phyloP scores from a whole-genome alignment of 306 rosid genomes.

The Spatholobus suberectus region DNA sequence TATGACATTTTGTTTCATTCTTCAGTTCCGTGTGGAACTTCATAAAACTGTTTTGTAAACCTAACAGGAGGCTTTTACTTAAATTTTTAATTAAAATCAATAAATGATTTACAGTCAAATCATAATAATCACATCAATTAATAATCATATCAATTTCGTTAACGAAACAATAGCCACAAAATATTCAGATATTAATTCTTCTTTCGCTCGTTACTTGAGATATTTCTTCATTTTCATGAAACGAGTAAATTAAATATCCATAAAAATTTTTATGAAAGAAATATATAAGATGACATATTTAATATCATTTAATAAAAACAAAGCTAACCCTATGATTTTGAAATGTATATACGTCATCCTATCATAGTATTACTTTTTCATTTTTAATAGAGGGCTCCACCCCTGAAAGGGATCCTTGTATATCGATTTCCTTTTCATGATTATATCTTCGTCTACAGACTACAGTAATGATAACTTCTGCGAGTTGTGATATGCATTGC shows the following conservation, averaged over 20 bases:
- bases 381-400: neutral
- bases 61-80: neutral
- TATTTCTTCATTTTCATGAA: neutral
- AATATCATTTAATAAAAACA: no score
- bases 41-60: neutral
- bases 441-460: neutral
- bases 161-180: no score
- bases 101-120: neutral
- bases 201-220: neutral
- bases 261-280: no score
- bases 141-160: no score
- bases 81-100: neutral
- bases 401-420: neutral
- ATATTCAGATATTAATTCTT: no score
- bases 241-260: neutral
- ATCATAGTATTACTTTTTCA: neutral
- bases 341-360: neutral
- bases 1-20: conserved; percentile 27
- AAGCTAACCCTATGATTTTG: neutral
- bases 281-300: no score
- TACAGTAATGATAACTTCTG: neutral
- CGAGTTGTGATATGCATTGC: neutral
- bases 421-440: neutral
- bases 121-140: neutral
- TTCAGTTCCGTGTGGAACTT: conserved; percentile 4